Percentiles rank a stretch among this genome's conserved stretches.
phyloP scores from a whole-genome alignment of 139 green algal genomes.

The Chlamydomonas sphaeroides region DNA sequence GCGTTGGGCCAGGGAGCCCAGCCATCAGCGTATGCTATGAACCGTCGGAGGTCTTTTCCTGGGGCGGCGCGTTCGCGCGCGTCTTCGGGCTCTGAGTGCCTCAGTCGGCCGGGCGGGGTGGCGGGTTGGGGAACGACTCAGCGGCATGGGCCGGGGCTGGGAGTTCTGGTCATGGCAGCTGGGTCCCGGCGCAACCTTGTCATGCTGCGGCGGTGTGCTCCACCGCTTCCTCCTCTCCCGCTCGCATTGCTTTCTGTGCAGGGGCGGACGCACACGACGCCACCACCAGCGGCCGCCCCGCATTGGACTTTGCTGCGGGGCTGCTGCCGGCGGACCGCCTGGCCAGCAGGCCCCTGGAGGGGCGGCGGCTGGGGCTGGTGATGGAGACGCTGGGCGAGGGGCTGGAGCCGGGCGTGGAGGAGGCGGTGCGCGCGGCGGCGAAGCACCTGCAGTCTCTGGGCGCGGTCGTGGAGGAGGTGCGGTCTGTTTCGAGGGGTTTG shows the following conservation, averaged over 20 bases:
- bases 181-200: too few species aligned
- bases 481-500: neutral
- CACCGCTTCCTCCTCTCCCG: neutral
- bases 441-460: conserved; percentile 83
- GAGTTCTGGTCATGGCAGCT: too few species aligned
- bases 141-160: too few species aligned
- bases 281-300: conserved; percentile 60
- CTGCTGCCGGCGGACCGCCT: conserved; percentile 48
- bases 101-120: too few species aligned
- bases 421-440: conserved; percentile 55
- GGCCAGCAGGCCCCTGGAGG: conserved; percentile 67
- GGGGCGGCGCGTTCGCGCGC: too few species aligned
- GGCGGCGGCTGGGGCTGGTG: conserved; percentile 82
- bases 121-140: too few species aligned
- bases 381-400: conserved; percentile 86
- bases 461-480: conserved; percentile 78
- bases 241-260: conserved; percentile 23
- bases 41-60: too few species aligned
- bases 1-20: too few species aligned
- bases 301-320: conserved; percentile 52
- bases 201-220: too few species aligned
- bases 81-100: too few species aligned
- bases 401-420: conserved; percentile 61
- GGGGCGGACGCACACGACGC: conserved; percentile 75
- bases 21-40: too few species aligned